Conservation (phyloP, 2,329 filamentous ascomycete species). For the Aspergillus pseudoterreus region DNA sequence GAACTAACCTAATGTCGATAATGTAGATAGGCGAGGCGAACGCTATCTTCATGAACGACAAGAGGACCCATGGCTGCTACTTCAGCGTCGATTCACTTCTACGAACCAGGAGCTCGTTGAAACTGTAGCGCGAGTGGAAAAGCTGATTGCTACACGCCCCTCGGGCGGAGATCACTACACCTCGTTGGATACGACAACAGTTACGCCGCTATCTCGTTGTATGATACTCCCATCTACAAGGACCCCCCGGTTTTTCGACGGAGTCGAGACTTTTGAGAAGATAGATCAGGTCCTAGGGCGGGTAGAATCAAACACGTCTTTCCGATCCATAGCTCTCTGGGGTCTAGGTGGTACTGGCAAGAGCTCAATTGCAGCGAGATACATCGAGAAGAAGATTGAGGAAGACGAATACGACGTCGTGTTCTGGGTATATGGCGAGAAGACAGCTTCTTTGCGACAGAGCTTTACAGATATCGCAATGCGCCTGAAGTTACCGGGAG, state of each 20-base stretch:
- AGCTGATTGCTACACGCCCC: too few relatives aligned
- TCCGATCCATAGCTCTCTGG: constrained; percentile 3
- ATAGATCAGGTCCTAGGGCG: background rate
- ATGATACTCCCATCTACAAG: constrained; percentile 1
- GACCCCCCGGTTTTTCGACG: background rate
- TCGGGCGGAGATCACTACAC: too few relatives aligned
- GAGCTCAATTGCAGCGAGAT: constrained; percentile 3
- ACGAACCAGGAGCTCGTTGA: too few relatives aligned
- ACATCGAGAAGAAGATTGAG: background rate
- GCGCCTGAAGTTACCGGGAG: constrained; percentile 4
- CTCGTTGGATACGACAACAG: background rate
- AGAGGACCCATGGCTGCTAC: too few relatives aligned
- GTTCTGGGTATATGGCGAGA: constrained; percentile 2
- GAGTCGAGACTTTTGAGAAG: constrained; percentile 3
- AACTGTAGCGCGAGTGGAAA: too few relatives aligned
- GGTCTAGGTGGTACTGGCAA: constrained; percentile 1
- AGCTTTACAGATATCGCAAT: constrained; percentile 4
- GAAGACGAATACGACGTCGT: constrained; percentile 1
- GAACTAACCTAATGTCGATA: too few relatives aligned
- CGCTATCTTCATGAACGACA: too few relatives aligned
- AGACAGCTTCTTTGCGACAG: constrained; percentile 1
- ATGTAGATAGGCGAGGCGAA: too few relatives aligned
- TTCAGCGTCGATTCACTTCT: too few relatives aligned
- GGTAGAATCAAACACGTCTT: background rate
- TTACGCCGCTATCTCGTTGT: background rate